phyloP scores from a whole-genome alignment of 257 asterid species.

The Ligustrum vulgare region DNA sequence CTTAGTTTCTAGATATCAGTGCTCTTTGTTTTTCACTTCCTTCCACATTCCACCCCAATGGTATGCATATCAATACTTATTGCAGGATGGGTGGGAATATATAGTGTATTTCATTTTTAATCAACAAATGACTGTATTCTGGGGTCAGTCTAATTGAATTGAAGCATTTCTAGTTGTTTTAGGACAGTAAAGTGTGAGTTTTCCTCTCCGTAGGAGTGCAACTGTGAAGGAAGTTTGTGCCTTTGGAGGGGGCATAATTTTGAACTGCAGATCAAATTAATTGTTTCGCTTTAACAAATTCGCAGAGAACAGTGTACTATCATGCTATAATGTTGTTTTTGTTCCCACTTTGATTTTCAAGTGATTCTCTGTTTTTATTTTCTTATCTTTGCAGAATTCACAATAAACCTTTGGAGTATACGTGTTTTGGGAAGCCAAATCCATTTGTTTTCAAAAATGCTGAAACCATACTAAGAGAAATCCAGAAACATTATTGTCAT shows the following conservation, averaged over 20 bases:
- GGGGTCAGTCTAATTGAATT: not conserved
- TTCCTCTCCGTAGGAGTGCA: not conserved
- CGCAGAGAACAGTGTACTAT: not conserved
- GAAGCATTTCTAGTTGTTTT: not conserved
- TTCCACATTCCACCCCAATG: not conserved
- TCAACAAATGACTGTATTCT: not conserved
- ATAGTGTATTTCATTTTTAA: not conserved
- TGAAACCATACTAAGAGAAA: slow-evolving; percentile 42
- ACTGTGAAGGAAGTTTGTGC: not conserved
- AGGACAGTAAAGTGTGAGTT: not conserved
- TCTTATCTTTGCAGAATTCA: slow-evolving; percentile 42
- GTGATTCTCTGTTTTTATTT: not conserved
- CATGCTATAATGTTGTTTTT: not conserved
- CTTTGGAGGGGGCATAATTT: not conserved
- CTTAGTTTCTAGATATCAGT: not conserved
- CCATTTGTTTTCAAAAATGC: slow-evolving; percentile 62
- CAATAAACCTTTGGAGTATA: slow-evolving; percentile 50
- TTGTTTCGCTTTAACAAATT: too few relatives aligned
- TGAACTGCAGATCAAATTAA: not conserved
- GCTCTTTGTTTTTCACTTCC: not conserved
- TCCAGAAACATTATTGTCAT: slow-evolving; percentile 22
- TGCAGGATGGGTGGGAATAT: slow-evolving; percentile 3
- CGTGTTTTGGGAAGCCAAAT: slow-evolving; percentile 64
- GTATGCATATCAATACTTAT: slow-evolving; percentile 3
- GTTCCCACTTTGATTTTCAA: not conserved